Evolutionary conservation across 257 asterid species (phyloP), one percentile per base, ranked within the genome.

Genomic region (Cynanchum wilfordii): DNA sequence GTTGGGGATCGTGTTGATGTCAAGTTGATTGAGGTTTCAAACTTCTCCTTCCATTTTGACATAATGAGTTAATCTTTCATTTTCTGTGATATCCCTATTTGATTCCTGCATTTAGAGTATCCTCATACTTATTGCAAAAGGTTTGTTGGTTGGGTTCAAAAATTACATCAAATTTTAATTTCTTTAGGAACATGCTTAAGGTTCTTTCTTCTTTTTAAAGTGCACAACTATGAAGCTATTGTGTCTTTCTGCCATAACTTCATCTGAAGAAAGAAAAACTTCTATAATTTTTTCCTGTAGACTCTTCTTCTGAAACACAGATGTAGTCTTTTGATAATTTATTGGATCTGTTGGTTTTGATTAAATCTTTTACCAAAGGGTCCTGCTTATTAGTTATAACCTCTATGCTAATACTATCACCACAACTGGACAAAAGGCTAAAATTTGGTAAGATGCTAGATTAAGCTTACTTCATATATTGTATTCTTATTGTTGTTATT

Each of bases 1-100:
- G 93, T 90, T 71, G 99, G 99, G 73, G 99, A 94, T 57, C 93
- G 85, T 63, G 72, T 94, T 79, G 99, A 94, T 86, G 97, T 94
- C 79, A 91, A 91, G 84, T 93, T 94, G 81, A 91, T 94, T 79
- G 97, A 94, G 97, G 98, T 92, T 65, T 55, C 82, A 15, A 80
- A 67, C 65, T 49, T 77, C 73, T 78, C 73, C 74, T 51, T 59
- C 50, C 45, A 56, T 72, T 15, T 74, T 68, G 57, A 73, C 60
- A 65, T 59, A 68, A 38, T 73, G 68, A 68, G 56, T 29, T 10
- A 6, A 47, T 19, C 19, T 52, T 52, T 36, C 58, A 38, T 47
- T 38, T 56, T 44, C 51, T 66, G 25, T 60, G 36, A 65, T 66
- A 66, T 60, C 70, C 44, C 19, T 52, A 49, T 40, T 55, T 62